phyloP scores from a whole-genome alignment of 2,329 filamentous ascomycete species.

The Ophiosphaerella korrae region DNA sequence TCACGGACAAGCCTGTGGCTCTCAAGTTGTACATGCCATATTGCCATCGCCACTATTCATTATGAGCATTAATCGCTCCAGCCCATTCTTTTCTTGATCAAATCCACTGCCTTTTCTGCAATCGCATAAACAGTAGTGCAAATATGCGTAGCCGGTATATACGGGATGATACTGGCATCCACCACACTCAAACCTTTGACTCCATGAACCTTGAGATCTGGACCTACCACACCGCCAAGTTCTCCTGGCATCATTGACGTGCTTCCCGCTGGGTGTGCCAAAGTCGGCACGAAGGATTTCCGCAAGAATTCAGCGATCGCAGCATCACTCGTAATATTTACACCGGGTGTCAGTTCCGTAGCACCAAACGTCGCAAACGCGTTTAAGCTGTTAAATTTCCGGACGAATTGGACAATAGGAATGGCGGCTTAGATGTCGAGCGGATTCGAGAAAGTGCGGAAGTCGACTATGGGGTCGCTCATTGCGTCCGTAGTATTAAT shows the following conservation, averaged over 20 bases:
- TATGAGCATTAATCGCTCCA: not conserved
- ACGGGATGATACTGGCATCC: constrained; percentile 28
- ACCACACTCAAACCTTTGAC: constrained; percentile 24
- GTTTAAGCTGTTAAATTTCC: constrained; percentile 18
- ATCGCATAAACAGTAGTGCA: constrained; percentile 30
- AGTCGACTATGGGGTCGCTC: constrained; percentile 34
- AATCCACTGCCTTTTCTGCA: constrained; percentile 23
- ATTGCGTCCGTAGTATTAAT: constrained; percentile 36
- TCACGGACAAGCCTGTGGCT: too few species aligned
- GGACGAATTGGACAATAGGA: constrained; percentile 31
- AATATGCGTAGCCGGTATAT: constrained; percentile 20
- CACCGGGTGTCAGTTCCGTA: constrained; percentile 19
- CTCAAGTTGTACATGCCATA: too few species aligned
- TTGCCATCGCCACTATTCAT: too few species aligned
- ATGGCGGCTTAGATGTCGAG: constrained; percentile 34
- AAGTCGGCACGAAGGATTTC: constrained; percentile 1
- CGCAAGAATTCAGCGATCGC: constrained; percentile 1
- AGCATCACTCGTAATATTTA: constrained; percentile 15
- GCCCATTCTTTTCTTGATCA: constrained; percentile 10
- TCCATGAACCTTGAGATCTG: constrained; percentile 25
- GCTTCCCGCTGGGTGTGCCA: constrained; percentile 24
- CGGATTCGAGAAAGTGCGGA: constrained; percentile 36
- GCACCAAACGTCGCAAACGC: constrained; percentile 16
- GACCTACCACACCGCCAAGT: constrained; percentile 27
- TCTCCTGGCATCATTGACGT: constrained; percentile 24